Percentiles rank a stretch among this genome's conserved stretches.
phyloP scores from a whole-genome alignment of 352 stramenopile genomes.

The Phytophthora sp. region DNA sequence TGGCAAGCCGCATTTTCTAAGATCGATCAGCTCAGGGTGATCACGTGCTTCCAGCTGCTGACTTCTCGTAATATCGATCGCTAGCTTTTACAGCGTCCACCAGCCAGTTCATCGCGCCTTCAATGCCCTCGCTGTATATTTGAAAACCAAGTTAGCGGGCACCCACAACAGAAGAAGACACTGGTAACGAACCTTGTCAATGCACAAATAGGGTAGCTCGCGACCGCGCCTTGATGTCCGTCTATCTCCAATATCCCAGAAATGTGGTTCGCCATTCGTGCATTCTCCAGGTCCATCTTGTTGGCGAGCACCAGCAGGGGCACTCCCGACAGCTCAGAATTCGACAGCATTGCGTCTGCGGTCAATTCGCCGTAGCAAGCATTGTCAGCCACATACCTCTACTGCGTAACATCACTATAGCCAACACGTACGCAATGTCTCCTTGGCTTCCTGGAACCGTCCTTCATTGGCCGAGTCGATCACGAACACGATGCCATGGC shows the following conservation, averaged over 20 bases:
- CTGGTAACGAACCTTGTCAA: constrained; percentile 48
- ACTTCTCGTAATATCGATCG: constrained; percentile 70
- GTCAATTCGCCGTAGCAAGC: constrained; percentile 1
- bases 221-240: constrained; percentile 42
- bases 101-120: constrained; percentile 76
- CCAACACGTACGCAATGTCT: constrained; percentile 69
- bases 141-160: constrained; percentile 2
- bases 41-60: constrained; percentile 28
- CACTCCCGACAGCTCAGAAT: constrained; percentile 78
- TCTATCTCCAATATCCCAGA: constrained; percentile 53
- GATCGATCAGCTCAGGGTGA: neutral
- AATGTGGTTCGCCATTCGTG: constrained; percentile 50
- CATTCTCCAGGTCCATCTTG: constrained; percentile 89
- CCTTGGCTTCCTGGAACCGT: constrained; percentile 90
- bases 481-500: constrained; percentile 92
- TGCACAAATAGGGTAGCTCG: constrained; percentile 63
- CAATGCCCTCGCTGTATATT: constrained; percentile 61
- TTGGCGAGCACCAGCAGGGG: constrained; percentile 91
- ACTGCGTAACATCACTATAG: neutral
- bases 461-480: constrained; percentile 87
- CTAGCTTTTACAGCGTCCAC: constrained; percentile 73
- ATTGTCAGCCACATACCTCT: neutral
- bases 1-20: neutral
- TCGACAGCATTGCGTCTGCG: constrained; percentile 81
- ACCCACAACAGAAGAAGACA: neutral